A percentile compares a stretch with the other conserved stretches of the same genome.
These are phyloP conservation scores for Naganishia cerealis DNA, from an alignment of 1,284 basidiomycete genomes.

Conservation along the genomic window DNA sequence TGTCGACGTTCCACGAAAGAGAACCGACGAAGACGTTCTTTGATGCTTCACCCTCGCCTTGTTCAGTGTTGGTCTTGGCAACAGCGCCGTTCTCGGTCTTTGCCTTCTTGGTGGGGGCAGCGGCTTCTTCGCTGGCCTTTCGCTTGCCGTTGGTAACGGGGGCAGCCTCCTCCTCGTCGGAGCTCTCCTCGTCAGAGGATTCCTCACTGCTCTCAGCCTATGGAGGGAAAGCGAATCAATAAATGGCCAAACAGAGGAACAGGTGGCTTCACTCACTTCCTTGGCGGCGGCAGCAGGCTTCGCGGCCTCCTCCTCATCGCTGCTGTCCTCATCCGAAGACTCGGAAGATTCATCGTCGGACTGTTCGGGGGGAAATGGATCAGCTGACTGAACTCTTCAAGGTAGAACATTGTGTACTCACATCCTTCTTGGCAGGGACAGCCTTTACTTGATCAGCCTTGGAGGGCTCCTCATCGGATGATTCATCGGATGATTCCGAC, in stretches of 20 bases:
- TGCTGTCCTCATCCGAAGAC: slow-evolving; percentile 29
- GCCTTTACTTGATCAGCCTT: slow-evolving; percentile 38
- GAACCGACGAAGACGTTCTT: slow-evolving; percentile 88
- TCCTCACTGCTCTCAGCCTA: slow-evolving; percentile 35
- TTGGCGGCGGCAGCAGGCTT: slow-evolving; percentile 36
- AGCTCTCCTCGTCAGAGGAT: slow-evolving; percentile 50
- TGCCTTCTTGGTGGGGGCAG: slow-evolving; percentile 73
- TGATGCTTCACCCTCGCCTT: slow-evolving; percentile 57
- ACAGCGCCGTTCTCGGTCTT: slow-evolving; percentile 59
- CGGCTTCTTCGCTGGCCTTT: slow-evolving; percentile 71
- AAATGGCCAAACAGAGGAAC: background rate
- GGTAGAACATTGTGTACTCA: slow-evolving; percentile 5
- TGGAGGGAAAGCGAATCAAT: background rate
- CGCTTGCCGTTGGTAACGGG: slow-evolving; percentile 66
- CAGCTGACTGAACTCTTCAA: slow-evolving; percentile 1
- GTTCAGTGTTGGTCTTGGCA: slow-evolving; percentile 50
- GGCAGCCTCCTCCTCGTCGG: slow-evolving; percentile 57
- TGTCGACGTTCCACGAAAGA: slow-evolving; percentile 96
- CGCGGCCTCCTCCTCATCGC: slow-evolving; percentile 38
- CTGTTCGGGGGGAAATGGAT: background rate
- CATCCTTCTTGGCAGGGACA: slow-evolving; percentile 36
- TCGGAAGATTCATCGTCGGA: slow-evolving; percentile 32
- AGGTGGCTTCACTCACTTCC: slow-evolving; percentile 32
- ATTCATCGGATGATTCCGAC: slow-evolving; percentile 34
- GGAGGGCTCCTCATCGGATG: slow-evolving; percentile 47